Evolutionary conservation across 257 asterid species (phyloP), one percentile per base, ranked within the genome.

Genomic region (Gynochthodes officinalis): DNA sequence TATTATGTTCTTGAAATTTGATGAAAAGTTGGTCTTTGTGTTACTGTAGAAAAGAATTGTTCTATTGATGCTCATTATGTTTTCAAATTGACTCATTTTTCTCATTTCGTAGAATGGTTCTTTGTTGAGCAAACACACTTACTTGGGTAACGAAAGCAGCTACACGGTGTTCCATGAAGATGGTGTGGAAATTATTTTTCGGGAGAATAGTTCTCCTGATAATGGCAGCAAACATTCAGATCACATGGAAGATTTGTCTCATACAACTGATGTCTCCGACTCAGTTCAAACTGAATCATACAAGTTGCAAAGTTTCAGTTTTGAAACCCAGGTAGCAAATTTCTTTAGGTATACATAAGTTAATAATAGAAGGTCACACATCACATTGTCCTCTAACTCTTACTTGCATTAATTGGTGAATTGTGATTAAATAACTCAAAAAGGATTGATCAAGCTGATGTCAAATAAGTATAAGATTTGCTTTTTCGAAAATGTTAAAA

Each of bases 101-200:
- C 70, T 73, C 42, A 49, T 82, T 78, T 59, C 75, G 74, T 84
- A 95, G 99, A 95, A 95, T 82, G 98, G 88, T 78, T 82, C 83
- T 75, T 93, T 95, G 58, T 77, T 89, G 88, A 87, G 88, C 85
- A 95, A 76, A 69, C 87, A 80, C 74, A 83, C 92, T 58, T 92
- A 88, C 77, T 75, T 95, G 84, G 89, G 96, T 86, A 87, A 86
- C 79, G 97, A 87, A 75, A 95, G 99, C 89, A 81, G 91, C 84
- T 95, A 84, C 77, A 80, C 90, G 70, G 86, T 89, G 73, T 87
- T 85, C 62, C 87, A 54, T 19, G 98, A 95, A 81, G 99, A 95
- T 85, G 91, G 90, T 53, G 99, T 95, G 63, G 92, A 95, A 77
- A 73, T 95, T 58, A 82, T 88, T 62, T 84, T 82, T 79, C 71